Conservation (phyloP, 140 eudicot genomes). For the Ambrosia hybrid region DNA sequence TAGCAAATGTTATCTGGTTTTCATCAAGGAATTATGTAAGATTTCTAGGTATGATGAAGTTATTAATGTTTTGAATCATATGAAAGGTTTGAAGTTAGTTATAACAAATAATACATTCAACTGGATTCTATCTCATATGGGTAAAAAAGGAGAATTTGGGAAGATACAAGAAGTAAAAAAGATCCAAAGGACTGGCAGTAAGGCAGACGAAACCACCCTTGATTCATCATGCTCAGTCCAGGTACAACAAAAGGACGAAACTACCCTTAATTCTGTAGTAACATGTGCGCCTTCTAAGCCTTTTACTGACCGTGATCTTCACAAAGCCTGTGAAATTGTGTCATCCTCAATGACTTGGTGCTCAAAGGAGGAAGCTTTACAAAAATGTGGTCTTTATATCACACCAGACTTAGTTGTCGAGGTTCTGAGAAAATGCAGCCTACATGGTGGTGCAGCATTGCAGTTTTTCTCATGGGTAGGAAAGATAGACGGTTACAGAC, state of each 20-base stretch:
- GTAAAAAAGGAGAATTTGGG: conserved; percentile 46
- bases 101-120: conserved; percentile 42
- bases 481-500: conserved; percentile 55
- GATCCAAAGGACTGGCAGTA: conserved; percentile 31
- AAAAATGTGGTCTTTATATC: conserved; percentile 38
- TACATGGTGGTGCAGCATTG: conserved; percentile 48
- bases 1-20: conserved; percentile 49
- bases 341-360: conserved; percentile 65
- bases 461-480: conserved; percentile 77
- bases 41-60: conserved; percentile 56
- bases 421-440: conserved; percentile 46
- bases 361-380: conserved; percentile 51
- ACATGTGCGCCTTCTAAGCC: conserved; percentile 16
- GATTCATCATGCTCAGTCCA: conserved; percentile 9
- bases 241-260: conserved; percentile 8
- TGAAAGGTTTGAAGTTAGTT: conserved; percentile 41
- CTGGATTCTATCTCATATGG: conserved; percentile 44
- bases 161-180: conserved; percentile 36
- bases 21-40: conserved; percentile 72
- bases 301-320: conserved; percentile 44
- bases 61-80: conserved; percentile 50
- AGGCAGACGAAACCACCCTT: conserved; percentile 10
- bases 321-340: conserved; percentile 47
- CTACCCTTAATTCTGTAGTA: conserved; percentile 23
- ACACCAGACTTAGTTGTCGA: conserved; percentile 66